Base-by-base conservation (phyloP, 495 filamentous ascomycete genomes). In the Elasticomyces elasticus region DNA sequence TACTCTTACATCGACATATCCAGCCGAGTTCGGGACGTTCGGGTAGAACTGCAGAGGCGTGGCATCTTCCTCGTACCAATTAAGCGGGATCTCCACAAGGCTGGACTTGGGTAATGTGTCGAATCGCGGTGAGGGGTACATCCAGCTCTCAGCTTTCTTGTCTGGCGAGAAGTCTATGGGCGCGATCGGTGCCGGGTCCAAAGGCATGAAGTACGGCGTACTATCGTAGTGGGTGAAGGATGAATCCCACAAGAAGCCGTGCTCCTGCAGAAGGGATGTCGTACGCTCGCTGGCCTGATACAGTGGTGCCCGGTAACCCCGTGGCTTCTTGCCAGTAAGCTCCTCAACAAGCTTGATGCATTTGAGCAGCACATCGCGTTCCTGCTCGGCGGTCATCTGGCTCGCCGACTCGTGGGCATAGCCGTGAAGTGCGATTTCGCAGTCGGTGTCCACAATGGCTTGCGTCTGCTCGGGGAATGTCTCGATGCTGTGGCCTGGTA, bases 401-500 rank as follows among this genome's bases (percentile, higher is more conserved):
- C 66, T 66, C 0, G 76, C 72, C 12, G 77, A 76, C 55, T 83
- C 78, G 53, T 81, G 79, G 13, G 75, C 72, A 61, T 84, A 84
- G 27, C 80, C 79, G 60, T 84, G 80, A 10, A 79, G 67, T 0
- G 72, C 80, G 38, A 83, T 74, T 58, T 84, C 80, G n/a, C 69
- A 71, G 2, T 79, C 78, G 22, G 72, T 73, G 0, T 76, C 71
- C 2, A 81, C 67, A 31, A 84, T 78, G 22, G 69, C 66, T 28
- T 71, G 68, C 2, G 76, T 74, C 52, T 77, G 69, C 1, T 72
- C 66, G 0, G 77, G 79, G 62, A 83, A 84, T 13, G 71, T 79
- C 55, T 84, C 80, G 49, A 78, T 71, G 1, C 76, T 79, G 63
- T 84, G 80, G 7, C 80, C 79, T 0, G 80, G 80, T 20, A 84